Percentiles rank a stretch among this genome's conserved stretches.
phyloP scores from a whole-genome alignment of 116 monocot species.

The Dioscorea cayenensis region DNA sequence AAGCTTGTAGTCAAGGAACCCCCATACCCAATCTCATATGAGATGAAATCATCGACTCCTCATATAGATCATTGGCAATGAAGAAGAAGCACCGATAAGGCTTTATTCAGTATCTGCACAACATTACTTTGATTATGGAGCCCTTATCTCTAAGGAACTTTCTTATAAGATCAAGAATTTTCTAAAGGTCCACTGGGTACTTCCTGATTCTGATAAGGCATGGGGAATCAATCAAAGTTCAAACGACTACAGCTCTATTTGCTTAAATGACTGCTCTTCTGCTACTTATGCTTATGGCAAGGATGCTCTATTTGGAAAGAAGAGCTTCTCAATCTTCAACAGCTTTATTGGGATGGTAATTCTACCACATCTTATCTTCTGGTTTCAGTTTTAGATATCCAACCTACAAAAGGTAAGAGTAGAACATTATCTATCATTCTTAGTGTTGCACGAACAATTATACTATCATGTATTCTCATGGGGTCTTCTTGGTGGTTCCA shows the following conservation, averaged over 20 bases:
- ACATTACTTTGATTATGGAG: too few relatives aligned
- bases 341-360: not conserved
- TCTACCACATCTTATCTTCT: constrained; percentile 9
- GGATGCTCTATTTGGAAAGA: constrained; percentile 21
- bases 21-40: too few relatives aligned
- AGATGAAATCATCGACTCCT: too few relatives aligned
- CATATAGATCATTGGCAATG: too few relatives aligned
- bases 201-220: not conserved
- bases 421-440: not conserved
- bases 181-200: too few relatives aligned
- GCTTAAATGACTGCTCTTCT: constrained; percentile 37
- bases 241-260: constrained; percentile 16
- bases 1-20: too few relatives aligned
- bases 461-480: not conserved
- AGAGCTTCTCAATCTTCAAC: constrained; percentile 12
- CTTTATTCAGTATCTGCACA: too few relatives aligned
- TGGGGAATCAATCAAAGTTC: constrained; percentile 5
- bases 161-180: not conserved
- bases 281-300: constrained; percentile 25
- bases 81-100: too few relatives aligned
- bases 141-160: constrained; percentile 1
- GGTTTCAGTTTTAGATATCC: constrained; percentile 17
- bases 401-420: not conserved
- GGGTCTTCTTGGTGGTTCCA: not conserved
- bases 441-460: not conserved